Base-by-base conservation (phyloP, 805 yeast species). In the Wickerhamiella cacticola region DNA sequence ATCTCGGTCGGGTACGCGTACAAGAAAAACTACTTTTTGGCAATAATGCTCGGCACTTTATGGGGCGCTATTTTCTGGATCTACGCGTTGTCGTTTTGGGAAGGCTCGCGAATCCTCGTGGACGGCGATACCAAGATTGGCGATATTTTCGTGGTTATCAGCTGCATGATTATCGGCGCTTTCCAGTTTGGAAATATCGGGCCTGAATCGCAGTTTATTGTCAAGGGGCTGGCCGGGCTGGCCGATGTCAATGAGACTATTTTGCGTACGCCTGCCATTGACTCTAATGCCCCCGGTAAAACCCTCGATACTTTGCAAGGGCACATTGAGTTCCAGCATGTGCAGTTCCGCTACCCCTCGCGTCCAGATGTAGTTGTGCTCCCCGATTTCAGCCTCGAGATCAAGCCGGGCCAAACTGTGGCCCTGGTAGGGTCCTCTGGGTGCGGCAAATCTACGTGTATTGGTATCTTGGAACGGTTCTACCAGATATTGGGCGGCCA, bases 371-470 rank as follows among this genome's bases (percentile, higher is more conserved):
- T 95, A 53, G 82, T 85, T 42, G 92, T 89, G 50, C 70, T 89
- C 55, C 72, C 75, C 21, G 79, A 87, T 62, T 85, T 87, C 35
- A 67, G 77, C 3, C 82, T 89, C 56, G 75, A 77, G 2, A 79
- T 89, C 28, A 87, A 89, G 10, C 86, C 94, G 2, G 97, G 97
- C 5, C 66, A 80, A 58, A 87, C 86, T 55, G 94, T 88, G 28
- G 97, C 96, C 10, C 75, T 89, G 54, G 98, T 89, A 13, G 98
- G 98, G 1, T 94, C 95, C 6, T 82, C 95, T 1, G 98, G 98
- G 3, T 80, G 89, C 56, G 98, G 98, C 34, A 89, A 89, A 66
- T 86, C 96, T 0, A 89, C 98, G 0, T 76, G 89, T 36, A 69
- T 89, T 54, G 78, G 88, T 58, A 66, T 89, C 26, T 79, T 86